Conservation (phyloP, 495 filamentous ascomycete species). For the Aspergillus carlsbadensis region DNA sequence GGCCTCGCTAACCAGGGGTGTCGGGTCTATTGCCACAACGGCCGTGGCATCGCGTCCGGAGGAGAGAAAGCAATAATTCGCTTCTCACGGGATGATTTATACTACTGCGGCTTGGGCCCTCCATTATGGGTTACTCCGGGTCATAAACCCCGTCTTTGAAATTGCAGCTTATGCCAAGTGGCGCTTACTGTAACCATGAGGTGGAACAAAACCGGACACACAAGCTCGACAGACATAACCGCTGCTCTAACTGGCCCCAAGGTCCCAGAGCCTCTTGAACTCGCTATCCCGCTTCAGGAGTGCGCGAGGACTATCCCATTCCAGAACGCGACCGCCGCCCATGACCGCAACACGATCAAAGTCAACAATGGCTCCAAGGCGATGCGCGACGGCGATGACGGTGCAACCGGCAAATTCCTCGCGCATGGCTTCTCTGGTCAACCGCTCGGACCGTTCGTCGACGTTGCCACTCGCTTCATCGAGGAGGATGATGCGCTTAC, state of each 20-base stretch:
- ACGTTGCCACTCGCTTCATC: conserved; percentile 3
- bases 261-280: background rate
- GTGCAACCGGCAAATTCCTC: background rate
- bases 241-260: background rate
- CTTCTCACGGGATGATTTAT: no score
- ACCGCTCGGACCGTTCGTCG: background rate
- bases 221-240: no score
- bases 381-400: conserved; percentile 2
- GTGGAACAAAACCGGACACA: no score
- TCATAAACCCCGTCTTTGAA: no score
- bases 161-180: no score
- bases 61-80: no score
- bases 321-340: background rate
- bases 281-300: background rate
- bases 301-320: background rate
- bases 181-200: no score
- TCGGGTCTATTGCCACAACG: no score
- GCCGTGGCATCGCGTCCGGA: no score
- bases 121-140: no score
- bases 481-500: background rate
- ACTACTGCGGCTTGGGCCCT: no score
- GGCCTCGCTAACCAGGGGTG: no score
- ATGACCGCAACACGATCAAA: conserved; percentile 2
- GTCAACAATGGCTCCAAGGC: background rate
- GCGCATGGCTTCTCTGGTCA: background rate